These are phyloP conservation scores for Lanmaoa rubissima DNA, from an alignment of 768 basidiomycete genomes.

Conservation along the genomic window DNA sequence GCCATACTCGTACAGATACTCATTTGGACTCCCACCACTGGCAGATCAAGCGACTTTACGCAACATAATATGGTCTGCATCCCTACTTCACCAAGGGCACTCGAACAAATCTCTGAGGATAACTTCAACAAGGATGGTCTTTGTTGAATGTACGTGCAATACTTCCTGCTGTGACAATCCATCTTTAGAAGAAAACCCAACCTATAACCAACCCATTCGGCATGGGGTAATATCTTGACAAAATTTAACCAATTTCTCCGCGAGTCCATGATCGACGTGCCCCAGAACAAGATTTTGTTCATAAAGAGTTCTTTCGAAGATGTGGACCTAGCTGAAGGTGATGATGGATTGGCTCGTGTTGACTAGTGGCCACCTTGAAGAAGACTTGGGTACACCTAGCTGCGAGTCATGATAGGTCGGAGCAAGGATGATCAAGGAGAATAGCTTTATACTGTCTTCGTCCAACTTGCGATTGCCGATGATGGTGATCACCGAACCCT, in stretches of 20 bases:
- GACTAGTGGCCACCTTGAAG: background rate
- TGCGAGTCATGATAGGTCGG: background rate
- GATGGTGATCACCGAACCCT: background rate
- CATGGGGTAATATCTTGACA: background rate
- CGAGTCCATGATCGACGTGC: background rate
- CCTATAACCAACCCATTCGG: background rate
- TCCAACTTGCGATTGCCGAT: background rate
- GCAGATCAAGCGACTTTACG: too few species aligned
- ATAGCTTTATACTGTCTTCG: background rate
- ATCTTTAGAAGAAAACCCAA: background rate
- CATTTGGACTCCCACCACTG: too few species aligned
- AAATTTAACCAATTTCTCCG: background rate
- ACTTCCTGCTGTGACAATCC: background rate
- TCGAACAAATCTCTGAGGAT: background rate
- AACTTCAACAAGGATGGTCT: background rate
- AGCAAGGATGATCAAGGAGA: background rate
- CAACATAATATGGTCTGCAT: too few species aligned
- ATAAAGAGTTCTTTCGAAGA: too few species aligned
- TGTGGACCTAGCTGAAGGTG: background rate
- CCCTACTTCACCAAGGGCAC: too few species aligned
- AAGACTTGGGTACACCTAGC: background rate
- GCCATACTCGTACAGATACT: too few species aligned
- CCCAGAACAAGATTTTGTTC: background rate
- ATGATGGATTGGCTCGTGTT: background rate
- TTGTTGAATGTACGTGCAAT: background rate